A percentile compares a stretch with the other conserved stretches of the same genome.
These are phyloP conservation scores for Didymellaceae sp. DNA, from an alignment of 2,329 filamentous ascomycete genomes.

Conservation along the genomic window DNA sequence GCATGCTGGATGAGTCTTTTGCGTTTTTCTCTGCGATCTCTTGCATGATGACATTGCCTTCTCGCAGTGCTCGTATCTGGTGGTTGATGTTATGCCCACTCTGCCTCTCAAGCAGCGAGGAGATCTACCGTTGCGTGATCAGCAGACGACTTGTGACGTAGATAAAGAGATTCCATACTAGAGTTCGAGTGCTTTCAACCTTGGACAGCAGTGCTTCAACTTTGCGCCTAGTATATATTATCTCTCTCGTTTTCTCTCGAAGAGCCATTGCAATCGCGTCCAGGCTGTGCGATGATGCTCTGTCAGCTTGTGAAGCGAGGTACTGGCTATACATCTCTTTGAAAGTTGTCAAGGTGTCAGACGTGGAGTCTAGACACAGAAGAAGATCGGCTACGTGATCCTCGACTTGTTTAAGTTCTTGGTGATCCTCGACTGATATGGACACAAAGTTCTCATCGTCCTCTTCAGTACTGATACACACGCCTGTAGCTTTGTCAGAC, in stretches of 20 bases:
- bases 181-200: slow-evolving; percentile 2
- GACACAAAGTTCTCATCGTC: slow-evolving; percentile 15
- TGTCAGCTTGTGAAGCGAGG: background rate
- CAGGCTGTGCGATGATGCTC: background rate
- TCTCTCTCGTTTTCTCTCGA: background rate
- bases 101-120: slow-evolving; percentile 26
- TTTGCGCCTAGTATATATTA: background rate
- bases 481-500: slow-evolving; percentile 1
- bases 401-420: slow-evolving; percentile 29
- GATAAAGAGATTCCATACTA: background rate
- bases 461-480: background rate
- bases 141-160: background rate
- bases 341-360: slow-evolving; percentile 22
- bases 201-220: slow-evolving; percentile 1
- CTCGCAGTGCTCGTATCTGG: slow-evolving; percentile 27
- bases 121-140: slow-evolving; percentile 16
- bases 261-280: background rate
- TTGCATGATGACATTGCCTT: slow-evolving; percentile 29
- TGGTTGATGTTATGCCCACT: slow-evolving; percentile 26
- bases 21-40: slow-evolving; percentile 31
- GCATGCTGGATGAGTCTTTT: slow-evolving; percentile 30
- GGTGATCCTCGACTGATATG: slow-evolving; percentile 26
- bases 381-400: slow-evolving; percentile 26
- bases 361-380: slow-evolving; percentile 28
- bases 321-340: background rate